Percentiles rank a stretch among this genome's conserved stretches.
Evolutionary conservation across 495 filamentous ascomycete species (phyloP).

Genomic region (Aspergillus hancockii): DNA sequence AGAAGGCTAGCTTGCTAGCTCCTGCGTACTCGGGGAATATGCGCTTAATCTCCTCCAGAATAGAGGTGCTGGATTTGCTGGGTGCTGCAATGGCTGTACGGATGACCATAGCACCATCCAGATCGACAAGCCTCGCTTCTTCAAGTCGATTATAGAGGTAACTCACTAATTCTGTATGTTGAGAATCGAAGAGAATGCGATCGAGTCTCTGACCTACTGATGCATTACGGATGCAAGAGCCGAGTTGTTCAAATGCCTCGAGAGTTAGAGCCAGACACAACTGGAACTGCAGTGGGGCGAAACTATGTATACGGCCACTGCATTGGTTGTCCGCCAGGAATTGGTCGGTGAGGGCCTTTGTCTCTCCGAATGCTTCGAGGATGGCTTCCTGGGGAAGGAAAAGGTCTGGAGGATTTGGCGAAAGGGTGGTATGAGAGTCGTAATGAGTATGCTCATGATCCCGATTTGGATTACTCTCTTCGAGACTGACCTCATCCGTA

Average conservation of each 20-base stretch:
- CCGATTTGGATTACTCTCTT: background rate
- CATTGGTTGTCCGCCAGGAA: slow-evolving; percentile 39
- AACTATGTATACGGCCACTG: slow-evolving; percentile 30
- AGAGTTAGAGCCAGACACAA: slow-evolving; percentile 40
- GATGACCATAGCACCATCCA: slow-evolving; percentile 31
- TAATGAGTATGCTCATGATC: background rate
- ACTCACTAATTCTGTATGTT: slow-evolving; percentile 35
- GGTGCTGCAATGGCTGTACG: slow-evolving; percentile 41
- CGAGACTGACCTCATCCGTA: background rate
- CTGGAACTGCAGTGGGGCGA: slow-evolving; percentile 31
- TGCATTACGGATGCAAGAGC: slow-evolving; percentile 33
- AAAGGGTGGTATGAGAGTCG: slow-evolving; percentile 10
- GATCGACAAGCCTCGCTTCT: slow-evolving; percentile 42
- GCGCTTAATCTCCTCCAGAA: slow-evolving; percentile 39
- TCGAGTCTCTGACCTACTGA: slow-evolving; percentile 33
- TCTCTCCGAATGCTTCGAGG: slow-evolving; percentile 28
- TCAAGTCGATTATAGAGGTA: slow-evolving; percentile 46
- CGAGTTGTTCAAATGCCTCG: slow-evolving; percentile 49
- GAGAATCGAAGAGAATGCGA: slow-evolving; percentile 29
- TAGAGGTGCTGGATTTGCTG: slow-evolving; percentile 28
- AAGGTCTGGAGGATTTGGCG: slow-evolving; percentile 11
- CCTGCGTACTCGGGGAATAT: slow-evolving; percentile 37
- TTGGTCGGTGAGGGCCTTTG: slow-evolving; percentile 38
- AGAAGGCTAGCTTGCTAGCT: slow-evolving; percentile 44
- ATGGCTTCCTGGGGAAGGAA: slow-evolving; percentile 7